phyloP scores from a whole-genome alignment of 2,329 filamentous ascomycete species.

The Neofusicoccum laricinum region DNA sequence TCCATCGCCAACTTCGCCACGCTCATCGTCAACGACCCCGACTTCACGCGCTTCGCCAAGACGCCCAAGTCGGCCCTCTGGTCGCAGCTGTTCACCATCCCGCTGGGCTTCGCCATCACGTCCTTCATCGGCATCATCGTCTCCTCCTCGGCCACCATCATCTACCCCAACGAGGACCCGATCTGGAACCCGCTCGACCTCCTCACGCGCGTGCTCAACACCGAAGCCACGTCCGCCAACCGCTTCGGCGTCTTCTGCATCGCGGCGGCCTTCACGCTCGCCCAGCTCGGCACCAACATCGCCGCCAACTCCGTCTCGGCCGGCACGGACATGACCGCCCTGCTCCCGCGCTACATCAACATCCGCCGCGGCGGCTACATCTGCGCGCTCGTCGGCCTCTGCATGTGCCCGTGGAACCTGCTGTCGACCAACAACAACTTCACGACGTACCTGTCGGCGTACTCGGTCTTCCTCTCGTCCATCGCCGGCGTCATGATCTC shows the following conservation, averaged over 20 bases:
- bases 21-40: constrained; percentile 74
- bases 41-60: constrained; percentile 79
- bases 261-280: constrained; percentile 58
- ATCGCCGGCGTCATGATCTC: constrained; percentile 88
- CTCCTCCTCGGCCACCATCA: constrained; percentile 44
- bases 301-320: constrained; percentile 83
- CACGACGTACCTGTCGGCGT: constrained; percentile 86
- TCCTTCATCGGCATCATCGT: constrained; percentile 69
- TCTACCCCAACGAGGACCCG: constrained; percentile 37
- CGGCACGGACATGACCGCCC: constrained; percentile 76
- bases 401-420: constrained; percentile 84
- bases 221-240: constrained; percentile 38
- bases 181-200: constrained; percentile 45
- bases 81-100: constrained; percentile 65
- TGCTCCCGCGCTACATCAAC: constrained; percentile 75
- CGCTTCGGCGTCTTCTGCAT: constrained; percentile 52
- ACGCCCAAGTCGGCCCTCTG: constrained; percentile 75
- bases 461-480: constrained; percentile 89
- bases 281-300: constrained; percentile 83
- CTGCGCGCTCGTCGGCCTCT: constrained; percentile 74
- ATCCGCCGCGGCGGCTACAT: constrained; percentile 87
- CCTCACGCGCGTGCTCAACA: constrained; percentile 38
- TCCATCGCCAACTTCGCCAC: constrained; percentile 90
- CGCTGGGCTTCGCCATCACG: constrained; percentile 58
- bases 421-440: constrained; percentile 75